These are phyloP conservation scores for Babesia caballi DNA, from an alignment of 169 alveolate genomes.

Conservation along the genomic window DNA sequence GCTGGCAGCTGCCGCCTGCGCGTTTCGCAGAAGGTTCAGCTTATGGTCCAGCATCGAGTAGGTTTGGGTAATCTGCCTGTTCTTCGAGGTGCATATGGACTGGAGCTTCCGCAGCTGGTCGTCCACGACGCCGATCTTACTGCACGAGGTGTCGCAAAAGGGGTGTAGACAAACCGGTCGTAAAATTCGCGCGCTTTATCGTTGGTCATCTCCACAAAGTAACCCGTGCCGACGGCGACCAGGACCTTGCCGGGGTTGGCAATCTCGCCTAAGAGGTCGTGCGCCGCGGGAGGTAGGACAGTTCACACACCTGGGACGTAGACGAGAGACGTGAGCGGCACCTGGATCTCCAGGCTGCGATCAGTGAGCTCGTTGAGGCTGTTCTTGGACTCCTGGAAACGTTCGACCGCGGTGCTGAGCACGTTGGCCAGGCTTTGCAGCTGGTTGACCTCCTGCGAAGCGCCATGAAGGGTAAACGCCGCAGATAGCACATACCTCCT, in stretches of 20 bases:
- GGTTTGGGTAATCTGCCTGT: slow-evolving; percentile 34
- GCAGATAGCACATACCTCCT: slow-evolving; percentile 43
- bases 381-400: slow-evolving; percentile 56
- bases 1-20: slow-evolving; percentile 31
- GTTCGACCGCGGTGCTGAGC: slow-evolving; percentile 54
- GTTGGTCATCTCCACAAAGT: slow-evolving; percentile 52
- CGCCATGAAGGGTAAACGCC: not conserved
- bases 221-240: slow-evolving; percentile 66
- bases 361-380: slow-evolving; percentile 33
- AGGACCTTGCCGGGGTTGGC: slow-evolving; percentile 60
- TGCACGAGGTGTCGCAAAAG: not conserved
- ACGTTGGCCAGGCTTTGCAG: slow-evolving; percentile 51
- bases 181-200: slow-evolving; percentile 55
- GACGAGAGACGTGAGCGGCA: slow-evolving; percentile 66
- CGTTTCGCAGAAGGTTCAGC: slow-evolving; percentile 30
- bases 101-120: slow-evolving; percentile 61
- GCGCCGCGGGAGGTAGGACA: not conserved
- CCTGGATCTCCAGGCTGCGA: slow-evolving; percentile 23
- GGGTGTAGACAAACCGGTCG: slow-evolving; percentile 18
- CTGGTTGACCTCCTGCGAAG: slow-evolving; percentile 54
- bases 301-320: slow-evolving; percentile 57
- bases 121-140: slow-evolving; percentile 53
- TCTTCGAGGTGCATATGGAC: slow-evolving; percentile 43
- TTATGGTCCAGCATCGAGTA: slow-evolving; percentile 62
- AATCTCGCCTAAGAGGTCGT: slow-evolving; percentile 21